These are phyloP conservation scores for Aureoboletus auriporus DNA, from an alignment of 768 basidiomycete genomes.

Conservation along the genomic window DNA sequence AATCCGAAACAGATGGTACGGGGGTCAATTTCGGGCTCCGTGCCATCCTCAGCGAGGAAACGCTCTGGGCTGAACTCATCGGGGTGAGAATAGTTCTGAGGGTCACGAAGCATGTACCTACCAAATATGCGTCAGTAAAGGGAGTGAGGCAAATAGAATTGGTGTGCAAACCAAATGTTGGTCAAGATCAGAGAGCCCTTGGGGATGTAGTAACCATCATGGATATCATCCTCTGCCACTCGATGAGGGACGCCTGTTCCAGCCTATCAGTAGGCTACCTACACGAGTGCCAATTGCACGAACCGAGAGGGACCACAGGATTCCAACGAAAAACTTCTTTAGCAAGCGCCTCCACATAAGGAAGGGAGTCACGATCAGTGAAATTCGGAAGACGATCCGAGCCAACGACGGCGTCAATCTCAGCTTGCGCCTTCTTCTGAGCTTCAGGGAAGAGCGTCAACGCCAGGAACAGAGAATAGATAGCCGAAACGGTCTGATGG, in stretches of 20 bases:
- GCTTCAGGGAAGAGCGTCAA: conserved; percentile 55
- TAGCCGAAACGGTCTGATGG: conserved; percentile 56
- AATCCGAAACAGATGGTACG: conserved; percentile 66
- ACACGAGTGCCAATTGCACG: conserved; percentile 21
- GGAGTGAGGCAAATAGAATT: conserved; percentile 2
- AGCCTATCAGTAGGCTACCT: conserved; percentile 28
- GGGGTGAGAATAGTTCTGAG: conserved; percentile 46
- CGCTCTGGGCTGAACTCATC: conserved; percentile 57
- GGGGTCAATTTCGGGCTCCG: conserved; percentile 50
- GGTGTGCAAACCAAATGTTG: conserved; percentile 16
- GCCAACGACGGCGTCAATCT: conserved; percentile 58
- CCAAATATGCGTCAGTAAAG: not conserved
- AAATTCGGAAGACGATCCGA: conserved; percentile 57
- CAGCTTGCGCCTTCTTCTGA: conserved; percentile 55
- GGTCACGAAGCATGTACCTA: conserved; percentile 32
- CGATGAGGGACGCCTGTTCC: conserved; percentile 41
- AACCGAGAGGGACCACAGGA: conserved; percentile 29
- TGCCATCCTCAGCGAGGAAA: conserved; percentile 39
- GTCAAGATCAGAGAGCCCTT: conserved; percentile 34
- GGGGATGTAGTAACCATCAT: conserved; percentile 60
- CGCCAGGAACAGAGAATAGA: conserved; percentile 60
- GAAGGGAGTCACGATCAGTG: conserved; percentile 52
- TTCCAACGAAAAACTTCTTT: conserved; percentile 54
- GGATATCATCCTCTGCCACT: conserved; percentile 53
- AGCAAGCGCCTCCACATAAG: conserved; percentile 58